Conservation (phyloP, 2,329 filamentous ascomycete species). For the Trichocomaceae sp. region DNA sequence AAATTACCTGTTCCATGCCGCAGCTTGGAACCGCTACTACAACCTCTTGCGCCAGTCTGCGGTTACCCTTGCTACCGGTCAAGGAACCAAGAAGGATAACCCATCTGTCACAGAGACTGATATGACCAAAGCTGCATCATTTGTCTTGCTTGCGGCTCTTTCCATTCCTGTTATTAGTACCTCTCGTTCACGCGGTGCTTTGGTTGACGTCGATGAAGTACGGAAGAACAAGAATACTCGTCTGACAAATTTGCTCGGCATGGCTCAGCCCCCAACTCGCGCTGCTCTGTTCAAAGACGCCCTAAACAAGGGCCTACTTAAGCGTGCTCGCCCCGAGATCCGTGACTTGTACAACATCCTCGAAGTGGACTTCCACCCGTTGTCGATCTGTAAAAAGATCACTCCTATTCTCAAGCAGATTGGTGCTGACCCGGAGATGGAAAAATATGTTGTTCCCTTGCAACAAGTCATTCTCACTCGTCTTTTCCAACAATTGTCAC, state of each 20-base stretch:
- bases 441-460: slow-evolving; percentile 89
- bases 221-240: slow-evolving; percentile 99
- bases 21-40: slow-evolving; percentile 96
- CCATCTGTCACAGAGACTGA: slow-evolving; percentile 82
- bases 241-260: slow-evolving; percentile 89
- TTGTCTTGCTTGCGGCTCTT: slow-evolving; percentile 87
- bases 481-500: slow-evolving; percentile 96
- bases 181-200: slow-evolving; percentile 84
- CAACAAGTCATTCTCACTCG: slow-evolving; percentile 98
- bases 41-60: slow-evolving; percentile 90
- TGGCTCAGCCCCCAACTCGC: slow-evolving; percentile 83
- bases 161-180: slow-evolving; percentile 99
- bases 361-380: slow-evolving; percentile 96
- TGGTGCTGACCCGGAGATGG: slow-evolving; percentile 88
- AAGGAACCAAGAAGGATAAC: slow-evolving; percentile 90
- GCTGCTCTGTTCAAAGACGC: slow-evolving; percentile 91
- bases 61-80: slow-evolving; percentile 71
- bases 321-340: slow-evolving; percentile 89
- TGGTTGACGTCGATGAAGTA: slow-evolving; percentile 94
- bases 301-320: slow-evolving; percentile 86
- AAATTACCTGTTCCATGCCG: slow-evolving; percentile 98
- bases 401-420: slow-evolving; percentile 93
- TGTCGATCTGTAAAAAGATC: slow-evolving; percentile 99
- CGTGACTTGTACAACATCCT: slow-evolving; percentile 97
- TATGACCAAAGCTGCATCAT: slow-evolving; percentile 88